Conservation (phyloP, 371 early-diverging fungal genomes). For the Apophysomyces elegans region DNA sequence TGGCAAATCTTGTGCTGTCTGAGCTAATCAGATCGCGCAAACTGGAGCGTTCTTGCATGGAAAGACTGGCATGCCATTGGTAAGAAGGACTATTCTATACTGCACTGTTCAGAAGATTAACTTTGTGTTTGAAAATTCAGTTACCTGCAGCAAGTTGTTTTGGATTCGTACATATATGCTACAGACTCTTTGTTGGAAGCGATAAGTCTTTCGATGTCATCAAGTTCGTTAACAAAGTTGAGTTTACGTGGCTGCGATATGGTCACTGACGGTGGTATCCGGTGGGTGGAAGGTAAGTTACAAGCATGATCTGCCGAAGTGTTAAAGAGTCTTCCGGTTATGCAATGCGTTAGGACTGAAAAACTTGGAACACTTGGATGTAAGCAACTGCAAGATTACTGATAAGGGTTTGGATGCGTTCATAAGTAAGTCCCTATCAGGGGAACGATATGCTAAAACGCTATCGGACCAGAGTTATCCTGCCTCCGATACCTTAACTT, state of each 20-base stretch:
- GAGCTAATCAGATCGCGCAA: conserved; percentile 30
- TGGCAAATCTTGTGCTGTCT: conserved; percentile 27
- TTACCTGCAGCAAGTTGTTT: conserved; percentile 35
- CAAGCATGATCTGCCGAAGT: background rate
- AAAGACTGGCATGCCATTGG: conserved; percentile 39
- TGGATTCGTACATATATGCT: conserved; percentile 44
- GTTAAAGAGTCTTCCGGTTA: background rate
- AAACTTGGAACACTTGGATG: conserved; percentile 40
- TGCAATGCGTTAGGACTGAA: conserved; percentile 30
- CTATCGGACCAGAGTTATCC: conserved; percentile 23
- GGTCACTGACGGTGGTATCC: conserved; percentile 43
- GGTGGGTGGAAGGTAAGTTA: conserved; percentile 33
- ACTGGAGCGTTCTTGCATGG: conserved; percentile 32
- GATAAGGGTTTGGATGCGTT: conserved; percentile 39
- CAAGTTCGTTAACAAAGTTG: conserved; percentile 25
- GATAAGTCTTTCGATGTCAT: conserved; percentile 34
- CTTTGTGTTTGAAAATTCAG: conserved; percentile 14
- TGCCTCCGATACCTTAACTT: conserved; percentile 33
- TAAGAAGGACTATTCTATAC: conserved; percentile 8
- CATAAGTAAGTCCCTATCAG: conserved; percentile 28
- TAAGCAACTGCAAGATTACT: conserved; percentile 47
- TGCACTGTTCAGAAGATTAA: background rate
- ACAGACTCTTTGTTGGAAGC: conserved; percentile 47
- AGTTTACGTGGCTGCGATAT: conserved; percentile 48
- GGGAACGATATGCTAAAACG: background rate